phyloP scores from a whole-genome alignment of 139 green algal species.

The Micractinium sp. region DNA sequence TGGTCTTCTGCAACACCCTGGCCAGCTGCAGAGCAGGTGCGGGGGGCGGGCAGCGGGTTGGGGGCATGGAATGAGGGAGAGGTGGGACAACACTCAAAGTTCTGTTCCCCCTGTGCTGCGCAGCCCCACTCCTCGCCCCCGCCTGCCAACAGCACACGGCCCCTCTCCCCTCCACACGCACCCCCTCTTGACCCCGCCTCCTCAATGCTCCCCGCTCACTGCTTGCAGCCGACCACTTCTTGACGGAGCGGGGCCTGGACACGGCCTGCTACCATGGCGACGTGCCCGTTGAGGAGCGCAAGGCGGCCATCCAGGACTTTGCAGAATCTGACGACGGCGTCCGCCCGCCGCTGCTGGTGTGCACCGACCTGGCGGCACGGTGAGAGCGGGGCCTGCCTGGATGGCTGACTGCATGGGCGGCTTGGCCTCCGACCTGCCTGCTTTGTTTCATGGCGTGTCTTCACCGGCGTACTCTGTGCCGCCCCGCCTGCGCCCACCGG shows the following conservation, averaged over 20 bases:
- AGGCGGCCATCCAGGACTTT: conserved; percentile 52
- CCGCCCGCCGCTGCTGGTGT: conserved; percentile 81
- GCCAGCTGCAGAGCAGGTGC: conserved; percentile 67
- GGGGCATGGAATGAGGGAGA: too few species aligned
- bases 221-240: conserved; percentile 86
- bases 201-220: background rate
- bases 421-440: too few species aligned
- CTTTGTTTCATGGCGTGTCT: too few species aligned
- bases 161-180: background rate
- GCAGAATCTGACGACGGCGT: background rate
- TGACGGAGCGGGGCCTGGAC: conserved; percentile 71
- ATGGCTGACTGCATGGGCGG: too few species aligned
- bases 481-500: too few species aligned
- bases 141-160: background rate
- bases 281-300: conserved; percentile 55
- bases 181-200: background rate
- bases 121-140: too few species aligned
- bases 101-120: too few species aligned
- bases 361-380: conserved; percentile 93
- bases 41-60: background rate
- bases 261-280: conserved; percentile 94
- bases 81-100: too few species aligned
- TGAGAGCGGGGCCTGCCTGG: background rate
- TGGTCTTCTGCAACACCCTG: conserved; percentile 98
- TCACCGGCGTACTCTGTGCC: too few species aligned